Evolutionary conservation across 73 alveolate genomes (phyloP).

Genomic region (Loxodes magnus): DNA sequence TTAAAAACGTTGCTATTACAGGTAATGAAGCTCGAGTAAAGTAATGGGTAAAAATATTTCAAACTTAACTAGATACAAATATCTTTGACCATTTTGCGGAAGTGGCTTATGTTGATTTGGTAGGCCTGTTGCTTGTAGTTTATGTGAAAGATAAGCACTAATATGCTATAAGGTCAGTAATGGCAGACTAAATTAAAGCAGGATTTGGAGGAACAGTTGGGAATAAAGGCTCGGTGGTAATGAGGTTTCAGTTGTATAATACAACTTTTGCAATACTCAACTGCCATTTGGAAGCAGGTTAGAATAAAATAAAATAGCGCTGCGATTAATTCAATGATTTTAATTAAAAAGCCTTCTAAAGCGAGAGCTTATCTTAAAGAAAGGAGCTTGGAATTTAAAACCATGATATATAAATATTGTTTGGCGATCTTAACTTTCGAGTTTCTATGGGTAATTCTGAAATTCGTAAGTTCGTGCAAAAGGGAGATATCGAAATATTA

Average conservation of each 20-base stretch:
- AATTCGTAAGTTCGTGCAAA: conserved; percentile 11
- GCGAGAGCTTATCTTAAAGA: too few species aligned
- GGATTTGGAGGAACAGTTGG: conserved; percentile 89
- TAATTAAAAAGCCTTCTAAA: too few species aligned
- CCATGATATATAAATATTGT: conserved; percentile 46
- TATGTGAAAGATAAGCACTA: conserved; percentile 38
- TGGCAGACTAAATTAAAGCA: conserved; percentile 47
- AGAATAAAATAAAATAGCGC: too few species aligned
- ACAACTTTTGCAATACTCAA: conserved; percentile 44
- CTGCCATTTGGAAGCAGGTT: conserved; percentile 74
- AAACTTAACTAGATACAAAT: too few species aligned
- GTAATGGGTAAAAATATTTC: too few species aligned
- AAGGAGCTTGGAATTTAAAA: too few species aligned
- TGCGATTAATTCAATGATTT: too few species aligned
- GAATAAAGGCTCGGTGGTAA: conserved; percentile 83
- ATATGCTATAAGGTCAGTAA: conserved; percentile 20
- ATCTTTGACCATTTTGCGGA: too few species aligned
- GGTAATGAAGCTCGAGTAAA: conserved; percentile 8
- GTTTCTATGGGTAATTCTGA: conserved; percentile 11
- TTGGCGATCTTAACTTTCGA: conserved; percentile 84
- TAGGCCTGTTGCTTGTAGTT: conserved; percentile 50
- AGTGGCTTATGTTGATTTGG: conserved; percentile 30
- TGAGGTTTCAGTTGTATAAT: conserved; percentile 57
- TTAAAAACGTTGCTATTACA: conserved; percentile 35
- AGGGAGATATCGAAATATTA: conserved; percentile 1